These are phyloP conservation scores for Heritiera littoralis DNA, from an alignment of 345 rosid genomes.

Conservation along the genomic window DNA sequence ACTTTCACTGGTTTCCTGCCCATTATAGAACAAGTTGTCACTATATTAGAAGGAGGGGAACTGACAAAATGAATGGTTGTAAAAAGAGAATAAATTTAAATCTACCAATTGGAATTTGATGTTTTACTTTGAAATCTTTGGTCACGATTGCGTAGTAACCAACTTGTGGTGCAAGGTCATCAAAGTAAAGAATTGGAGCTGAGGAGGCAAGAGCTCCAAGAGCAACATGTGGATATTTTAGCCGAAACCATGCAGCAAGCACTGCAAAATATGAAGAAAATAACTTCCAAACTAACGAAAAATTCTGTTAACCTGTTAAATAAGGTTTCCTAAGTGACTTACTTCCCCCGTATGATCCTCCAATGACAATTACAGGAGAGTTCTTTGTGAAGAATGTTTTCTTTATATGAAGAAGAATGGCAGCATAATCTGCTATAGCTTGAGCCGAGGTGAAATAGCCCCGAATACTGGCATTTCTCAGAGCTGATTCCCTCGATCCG, in stretches of 20 bases:
- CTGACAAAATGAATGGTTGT: neutral
- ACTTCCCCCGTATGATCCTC: slow-evolving; percentile 56
- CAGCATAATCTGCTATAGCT: slow-evolving; percentile 49
- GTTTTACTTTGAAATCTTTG: slow-evolving; percentile 50
- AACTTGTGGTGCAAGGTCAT: slow-evolving; percentile 40
- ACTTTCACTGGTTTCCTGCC: slow-evolving; percentile 56
- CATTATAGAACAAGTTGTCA: too few species aligned
- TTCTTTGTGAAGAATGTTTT: slow-evolving; percentile 21
- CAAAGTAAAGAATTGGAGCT: slow-evolving; percentile 66
- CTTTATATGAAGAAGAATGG: slow-evolving; percentile 33
- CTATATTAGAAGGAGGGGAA: too few species aligned
- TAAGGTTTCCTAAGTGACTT: slow-evolving; percentile 18
- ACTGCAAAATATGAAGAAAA: slow-evolving; percentile 30
- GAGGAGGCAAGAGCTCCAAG: slow-evolving; percentile 71
- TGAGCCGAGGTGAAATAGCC: slow-evolving; percentile 47
- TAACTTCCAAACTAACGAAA: neutral
- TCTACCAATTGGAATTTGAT: neutral
- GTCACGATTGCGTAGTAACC: slow-evolving; percentile 53
- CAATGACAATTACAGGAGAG: slow-evolving; percentile 43
- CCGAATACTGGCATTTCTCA: slow-evolving; percentile 28
- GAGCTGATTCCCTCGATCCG: slow-evolving; percentile 25
- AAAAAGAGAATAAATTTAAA: neutral
- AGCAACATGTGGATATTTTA: slow-evolving; percentile 67
- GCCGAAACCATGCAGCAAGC: slow-evolving; percentile 74
- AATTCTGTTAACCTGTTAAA: neutral